Evolutionary conservation across 495 filamentous ascomycete species (phyloP).

Genomic region (Hypoxylon trugodes): DNA sequence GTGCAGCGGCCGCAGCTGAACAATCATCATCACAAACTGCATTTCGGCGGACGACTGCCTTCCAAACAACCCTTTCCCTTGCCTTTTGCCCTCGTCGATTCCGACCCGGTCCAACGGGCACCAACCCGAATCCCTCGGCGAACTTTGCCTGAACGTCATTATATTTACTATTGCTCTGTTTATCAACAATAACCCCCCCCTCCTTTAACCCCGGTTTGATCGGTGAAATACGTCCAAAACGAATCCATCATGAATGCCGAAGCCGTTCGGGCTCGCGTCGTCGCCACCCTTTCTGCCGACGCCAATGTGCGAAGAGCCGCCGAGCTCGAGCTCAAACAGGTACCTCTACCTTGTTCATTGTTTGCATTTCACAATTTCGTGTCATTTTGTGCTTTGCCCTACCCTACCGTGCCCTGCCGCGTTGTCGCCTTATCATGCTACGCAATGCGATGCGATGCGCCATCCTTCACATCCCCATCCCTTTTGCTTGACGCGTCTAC

Average conservation of each 20-base stretch:
- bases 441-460: conserved; percentile 39
- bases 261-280: conserved; percentile 85
- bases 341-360: conserved; percentile 56
- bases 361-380: conserved; percentile 19
- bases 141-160: conserved; percentile 22
- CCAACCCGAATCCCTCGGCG: conserved; percentile 22
- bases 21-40: conserved; percentile 34
- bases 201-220: too few relatives aligned
- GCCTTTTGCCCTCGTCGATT: conserved; percentile 13
- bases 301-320: conserved; percentile 84
- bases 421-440: conserved; percentile 7
- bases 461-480: conserved; percentile 16
- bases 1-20: conserved; percentile 32
- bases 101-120: conserved; percentile 31
- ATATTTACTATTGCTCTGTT: neutral
- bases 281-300: conserved; percentile 85
- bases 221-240: conserved; percentile 2
- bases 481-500: conserved; percentile 22
- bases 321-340: conserved; percentile 93
- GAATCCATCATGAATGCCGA: conserved; percentile 79
- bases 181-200: neutral
- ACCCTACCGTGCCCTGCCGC: conserved; percentile 12
- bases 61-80: too few relatives aligned
- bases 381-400: conserved; percentile 15
- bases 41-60: conserved; percentile 24